Percentiles rank a stretch among this genome's conserved stretches.
These are phyloP conservation scores for Coemansia sp. DNA, from an alignment of 192 early-diverging fungal species.

Conservation along the genomic window DNA sequence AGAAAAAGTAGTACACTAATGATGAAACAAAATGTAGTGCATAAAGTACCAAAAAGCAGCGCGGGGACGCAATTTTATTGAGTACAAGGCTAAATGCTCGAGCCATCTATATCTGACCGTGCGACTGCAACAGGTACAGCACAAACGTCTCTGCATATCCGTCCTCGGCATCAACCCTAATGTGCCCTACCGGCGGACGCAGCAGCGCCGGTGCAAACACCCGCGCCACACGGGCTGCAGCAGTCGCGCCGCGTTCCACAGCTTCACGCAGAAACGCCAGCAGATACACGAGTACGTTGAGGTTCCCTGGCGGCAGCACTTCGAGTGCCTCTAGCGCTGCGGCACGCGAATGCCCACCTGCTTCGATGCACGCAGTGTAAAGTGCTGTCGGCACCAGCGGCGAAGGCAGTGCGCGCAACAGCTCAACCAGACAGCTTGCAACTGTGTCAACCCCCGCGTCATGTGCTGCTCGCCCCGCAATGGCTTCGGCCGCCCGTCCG, in stretches of 20 bases:
- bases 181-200: slow-evolving; percentile 16
- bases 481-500: slow-evolving; percentile 46
- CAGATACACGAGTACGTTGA: slow-evolving; percentile 78
- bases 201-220: slow-evolving; percentile 40
- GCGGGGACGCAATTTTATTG: no score
- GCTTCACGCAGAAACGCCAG: slow-evolving; percentile 74
- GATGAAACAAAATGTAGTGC: no score
- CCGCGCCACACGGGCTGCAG: slow-evolving; percentile 28
- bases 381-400: slow-evolving; percentile 69
- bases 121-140: slow-evolving; percentile 29
- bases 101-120: slow-evolving; percentile 16
- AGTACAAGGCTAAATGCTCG: no score
- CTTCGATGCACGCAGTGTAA: slow-evolving; percentile 64
- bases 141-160: slow-evolving; percentile 27
- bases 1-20: background rate
- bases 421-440: slow-evolving; percentile 62
- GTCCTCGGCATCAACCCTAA: background rate
- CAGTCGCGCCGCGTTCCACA: slow-evolving; percentile 39
- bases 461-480: slow-evolving; percentile 31
- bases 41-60: background rate
- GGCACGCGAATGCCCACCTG: slow-evolving; percentile 52
- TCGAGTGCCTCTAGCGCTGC: slow-evolving; percentile 58
- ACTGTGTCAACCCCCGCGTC: slow-evolving; percentile 69
- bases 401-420: slow-evolving; percentile 70
- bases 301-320: slow-evolving; percentile 64